These are phyloP conservation scores for Syzygium aqueum DNA, from an alignment of 345 rosid genomes.

Conservation along the genomic window DNA sequence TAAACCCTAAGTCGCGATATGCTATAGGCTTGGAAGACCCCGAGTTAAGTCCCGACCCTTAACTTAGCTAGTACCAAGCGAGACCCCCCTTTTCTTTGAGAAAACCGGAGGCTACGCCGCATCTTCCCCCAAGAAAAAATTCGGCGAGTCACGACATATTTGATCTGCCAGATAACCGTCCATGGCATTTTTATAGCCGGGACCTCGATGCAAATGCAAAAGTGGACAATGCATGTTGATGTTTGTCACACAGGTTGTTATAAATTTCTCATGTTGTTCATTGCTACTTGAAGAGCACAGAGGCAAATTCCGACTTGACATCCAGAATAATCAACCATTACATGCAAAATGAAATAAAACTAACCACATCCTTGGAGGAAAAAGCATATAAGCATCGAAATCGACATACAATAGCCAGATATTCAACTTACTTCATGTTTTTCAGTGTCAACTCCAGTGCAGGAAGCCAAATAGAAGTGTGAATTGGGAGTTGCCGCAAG, in stretches of 20 bases:
- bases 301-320: background rate
- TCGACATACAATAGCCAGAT: background rate
- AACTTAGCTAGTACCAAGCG: too few relatives aligned
- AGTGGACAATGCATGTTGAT: background rate
- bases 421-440: conserved; percentile 54
- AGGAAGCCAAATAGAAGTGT: conserved; percentile 76
- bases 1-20: too few relatives aligned
- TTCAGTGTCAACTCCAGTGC: conserved; percentile 51
- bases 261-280: background rate
- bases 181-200: fast-evolving
- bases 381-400: background rate
- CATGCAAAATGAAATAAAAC: background rate
- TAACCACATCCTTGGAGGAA: background rate
- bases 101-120: too few relatives aligned
- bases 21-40: too few relatives aligned
- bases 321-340: background rate
- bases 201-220: background rate
- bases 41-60: too few relatives aligned
- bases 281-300: background rate
- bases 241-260: fast-evolving
- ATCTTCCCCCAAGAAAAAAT: too few relatives aligned
- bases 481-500: conserved; percentile 67
- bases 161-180: background rate
- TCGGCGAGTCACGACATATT: too few relatives aligned
- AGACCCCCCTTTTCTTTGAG: too few relatives aligned